Conservation (phyloP, 768 basidiomycete species). For the Phaeotremella skinneri region DNA sequence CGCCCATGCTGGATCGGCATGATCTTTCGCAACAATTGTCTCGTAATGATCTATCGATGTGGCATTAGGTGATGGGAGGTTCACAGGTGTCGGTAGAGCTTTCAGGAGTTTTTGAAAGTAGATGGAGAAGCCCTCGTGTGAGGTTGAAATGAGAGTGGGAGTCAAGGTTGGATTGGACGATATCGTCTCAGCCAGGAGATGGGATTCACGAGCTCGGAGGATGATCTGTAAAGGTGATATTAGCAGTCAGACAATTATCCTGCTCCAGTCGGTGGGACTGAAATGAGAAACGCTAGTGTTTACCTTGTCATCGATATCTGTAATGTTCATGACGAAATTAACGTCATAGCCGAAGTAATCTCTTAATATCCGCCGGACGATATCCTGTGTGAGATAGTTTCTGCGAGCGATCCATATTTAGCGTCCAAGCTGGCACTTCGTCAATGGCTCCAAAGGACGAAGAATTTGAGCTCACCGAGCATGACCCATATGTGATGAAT, state of each 20-base stretch:
- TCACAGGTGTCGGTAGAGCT: constrained; percentile 65
- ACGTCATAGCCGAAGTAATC: constrained; percentile 98
- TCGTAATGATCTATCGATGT: constrained; percentile 60
- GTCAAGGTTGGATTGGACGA: constrained; percentile 55
- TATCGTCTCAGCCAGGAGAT: constrained; percentile 50
- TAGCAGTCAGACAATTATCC: constrained; percentile 2
- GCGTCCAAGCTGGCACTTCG: not conserved
- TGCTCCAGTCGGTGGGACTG: constrained; percentile 16
- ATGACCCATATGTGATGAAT: constrained; percentile 97
- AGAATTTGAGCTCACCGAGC: constrained; percentile 64
- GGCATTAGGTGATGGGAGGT: constrained; percentile 55
- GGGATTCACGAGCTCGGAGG: constrained; percentile 69
- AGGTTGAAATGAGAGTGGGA: constrained; percentile 59
- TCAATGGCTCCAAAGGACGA: not conserved
- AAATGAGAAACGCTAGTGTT: too few species aligned
- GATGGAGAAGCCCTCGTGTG: constrained; percentile 64
- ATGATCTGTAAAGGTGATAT: constrained; percentile 75
- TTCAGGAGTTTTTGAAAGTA: constrained; percentile 65
- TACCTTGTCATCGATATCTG: constrained; percentile 99
- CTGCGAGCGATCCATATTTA: constrained; percentile 55
- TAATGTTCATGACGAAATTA: constrained; percentile 98
- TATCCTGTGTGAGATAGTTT: constrained; percentile 95
- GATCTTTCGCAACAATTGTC: constrained; percentile 57
- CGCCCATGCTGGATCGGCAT: constrained; percentile 63
- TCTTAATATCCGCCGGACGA: constrained; percentile 79